Evolutionary conservation across 805 yeast genomes (phyloP).

Genomic region (Yarrowia divulgata): DNA sequence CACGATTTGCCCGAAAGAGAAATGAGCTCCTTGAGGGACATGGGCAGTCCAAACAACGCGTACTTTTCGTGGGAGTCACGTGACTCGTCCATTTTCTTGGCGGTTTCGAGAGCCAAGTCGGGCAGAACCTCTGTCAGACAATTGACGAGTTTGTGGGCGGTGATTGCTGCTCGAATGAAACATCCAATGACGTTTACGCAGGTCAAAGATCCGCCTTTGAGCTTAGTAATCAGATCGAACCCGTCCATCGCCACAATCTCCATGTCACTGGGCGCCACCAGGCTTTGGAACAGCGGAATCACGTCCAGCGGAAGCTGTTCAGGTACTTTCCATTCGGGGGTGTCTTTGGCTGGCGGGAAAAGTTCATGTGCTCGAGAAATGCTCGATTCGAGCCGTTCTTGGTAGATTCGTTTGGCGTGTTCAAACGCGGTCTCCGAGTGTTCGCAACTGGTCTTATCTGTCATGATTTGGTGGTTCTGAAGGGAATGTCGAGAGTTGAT

Average conservation of each 20-base stretch:
- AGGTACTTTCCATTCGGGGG: conserved; percentile 5
- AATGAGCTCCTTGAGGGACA: conserved; percentile 63
- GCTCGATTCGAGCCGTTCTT: conserved; percentile 8
- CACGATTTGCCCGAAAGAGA: conserved; percentile 59
- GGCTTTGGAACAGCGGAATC: conserved; percentile 10
- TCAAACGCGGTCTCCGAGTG: conserved; percentile 9
- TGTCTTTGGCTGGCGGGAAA: conserved; percentile 13
- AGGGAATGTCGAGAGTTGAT: neutral
- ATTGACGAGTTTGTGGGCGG: conserved; percentile 62
- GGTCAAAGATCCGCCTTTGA: conserved; percentile 41
- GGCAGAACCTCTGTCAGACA: conserved; percentile 55
- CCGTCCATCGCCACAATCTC: conserved; percentile 3
- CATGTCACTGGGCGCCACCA: conserved; percentile 15
- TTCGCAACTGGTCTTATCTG: neutral
- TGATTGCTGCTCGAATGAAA: conserved; percentile 63
- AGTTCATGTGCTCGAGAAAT: conserved; percentile 1
- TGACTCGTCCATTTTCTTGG: conserved; percentile 62
- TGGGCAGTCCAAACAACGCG: conserved; percentile 71
- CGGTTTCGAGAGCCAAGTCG: conserved; percentile 64
- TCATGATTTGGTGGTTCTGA: neutral
- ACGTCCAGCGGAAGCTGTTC: conserved; percentile 22
- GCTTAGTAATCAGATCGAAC: neutral
- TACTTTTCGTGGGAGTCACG: conserved; percentile 56
- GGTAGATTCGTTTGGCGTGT: conserved; percentile 26
- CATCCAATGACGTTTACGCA: conserved; percentile 60